phyloP scores from a whole-genome alignment of 352 stramenopile genomes.

The Pythium brachiatum region DNA sequence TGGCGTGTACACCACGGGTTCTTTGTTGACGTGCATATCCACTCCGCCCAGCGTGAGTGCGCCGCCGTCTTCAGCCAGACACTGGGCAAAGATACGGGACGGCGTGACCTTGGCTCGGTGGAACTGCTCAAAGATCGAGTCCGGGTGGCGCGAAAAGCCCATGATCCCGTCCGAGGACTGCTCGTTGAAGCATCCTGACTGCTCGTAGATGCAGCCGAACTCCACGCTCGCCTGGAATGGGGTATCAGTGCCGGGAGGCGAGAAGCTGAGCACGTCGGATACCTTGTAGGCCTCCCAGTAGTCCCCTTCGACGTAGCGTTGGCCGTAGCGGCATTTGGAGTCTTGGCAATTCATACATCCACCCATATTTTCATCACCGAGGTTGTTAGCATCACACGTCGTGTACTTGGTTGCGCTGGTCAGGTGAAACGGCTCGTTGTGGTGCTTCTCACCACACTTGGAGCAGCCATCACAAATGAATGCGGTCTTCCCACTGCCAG shows the following conservation, averaged over 20 bases:
- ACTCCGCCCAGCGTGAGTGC: conserved; percentile 92
- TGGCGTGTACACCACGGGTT: conserved; percentile 85
- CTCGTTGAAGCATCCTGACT: conserved; percentile 90
- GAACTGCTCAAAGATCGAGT: conserved; percentile 92
- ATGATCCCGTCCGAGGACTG: conserved; percentile 97
- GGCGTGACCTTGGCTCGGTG: conserved; percentile 75
- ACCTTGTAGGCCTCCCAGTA: conserved; percentile 91
- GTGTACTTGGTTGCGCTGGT: conserved; percentile 49
- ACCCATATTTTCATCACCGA: conserved; percentile 27
- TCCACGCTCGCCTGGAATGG: conserved; percentile 53
- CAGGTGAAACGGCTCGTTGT: conserved; percentile 69
- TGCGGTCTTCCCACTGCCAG: conserved; percentile 93
- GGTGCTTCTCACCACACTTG: conserved; percentile 85
- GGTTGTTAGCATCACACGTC: conserved; percentile 34
- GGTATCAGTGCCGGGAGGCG: neutral
- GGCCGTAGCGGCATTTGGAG: conserved; percentile 87
- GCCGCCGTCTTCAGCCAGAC: conserved; percentile 86
- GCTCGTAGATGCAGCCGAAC: conserved; percentile 94
- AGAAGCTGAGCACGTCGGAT: conserved; percentile 64
- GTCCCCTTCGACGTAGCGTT: conserved; percentile 93
- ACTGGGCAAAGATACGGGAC: conserved; percentile 91
- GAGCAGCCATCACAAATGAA: conserved; percentile 93
- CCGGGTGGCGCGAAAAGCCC: conserved; percentile 90
- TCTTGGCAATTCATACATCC: conserved; percentile 33
- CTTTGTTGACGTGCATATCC: conserved; percentile 59